Evolutionary conservation across 768 basidiomycete species (phyloP).

Genomic region (Trametes elegans): DNA sequence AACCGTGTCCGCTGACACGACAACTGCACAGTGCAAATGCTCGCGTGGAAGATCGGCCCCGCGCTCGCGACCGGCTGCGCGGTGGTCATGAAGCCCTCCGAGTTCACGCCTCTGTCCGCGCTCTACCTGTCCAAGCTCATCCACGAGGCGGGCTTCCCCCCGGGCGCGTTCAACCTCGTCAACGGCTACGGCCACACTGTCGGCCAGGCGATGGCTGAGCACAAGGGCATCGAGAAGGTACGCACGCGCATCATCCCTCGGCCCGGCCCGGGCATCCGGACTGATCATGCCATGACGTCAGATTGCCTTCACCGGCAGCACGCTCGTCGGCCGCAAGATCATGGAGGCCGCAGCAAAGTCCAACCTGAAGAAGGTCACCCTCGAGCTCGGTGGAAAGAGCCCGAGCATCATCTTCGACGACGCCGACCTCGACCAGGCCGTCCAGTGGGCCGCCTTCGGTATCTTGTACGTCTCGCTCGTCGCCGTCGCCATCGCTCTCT

Average conservation of each 20-base stretch:
- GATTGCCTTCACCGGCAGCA: constrained; percentile 73
- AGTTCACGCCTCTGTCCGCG: constrained; percentile 59
- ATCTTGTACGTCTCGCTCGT: constrained; percentile 44
- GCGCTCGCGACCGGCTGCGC: constrained; percentile 63
- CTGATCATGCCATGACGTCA: constrained; percentile 1
- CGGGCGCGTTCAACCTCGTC: constrained; percentile 61
- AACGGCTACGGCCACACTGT: constrained; percentile 53
- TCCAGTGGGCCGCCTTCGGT: constrained; percentile 57
- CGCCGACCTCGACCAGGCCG: constrained; percentile 56
- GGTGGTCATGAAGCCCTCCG: constrained; percentile 66
- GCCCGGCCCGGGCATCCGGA: background rate
- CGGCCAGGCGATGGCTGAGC: constrained; percentile 54
- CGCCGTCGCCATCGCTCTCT: background rate
- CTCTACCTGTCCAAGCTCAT: constrained; percentile 44
- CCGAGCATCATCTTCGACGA: constrained; percentile 62
- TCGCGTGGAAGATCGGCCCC: constrained; percentile 60
- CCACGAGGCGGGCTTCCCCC: constrained; percentile 58
- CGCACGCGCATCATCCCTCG: background rate
- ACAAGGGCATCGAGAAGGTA: constrained; percentile 56
- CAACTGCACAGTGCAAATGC: constrained; percentile 43
- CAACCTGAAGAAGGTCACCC: constrained; percentile 68
- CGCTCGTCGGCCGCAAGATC: constrained; percentile 60
- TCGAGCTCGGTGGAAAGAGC: constrained; percentile 75
- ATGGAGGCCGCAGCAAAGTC: constrained; percentile 56
- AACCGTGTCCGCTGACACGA: background rate